Base-by-base conservation (phyloP, 805 yeast genomes). In the Saccharomycopsis guyanensis region DNA sequence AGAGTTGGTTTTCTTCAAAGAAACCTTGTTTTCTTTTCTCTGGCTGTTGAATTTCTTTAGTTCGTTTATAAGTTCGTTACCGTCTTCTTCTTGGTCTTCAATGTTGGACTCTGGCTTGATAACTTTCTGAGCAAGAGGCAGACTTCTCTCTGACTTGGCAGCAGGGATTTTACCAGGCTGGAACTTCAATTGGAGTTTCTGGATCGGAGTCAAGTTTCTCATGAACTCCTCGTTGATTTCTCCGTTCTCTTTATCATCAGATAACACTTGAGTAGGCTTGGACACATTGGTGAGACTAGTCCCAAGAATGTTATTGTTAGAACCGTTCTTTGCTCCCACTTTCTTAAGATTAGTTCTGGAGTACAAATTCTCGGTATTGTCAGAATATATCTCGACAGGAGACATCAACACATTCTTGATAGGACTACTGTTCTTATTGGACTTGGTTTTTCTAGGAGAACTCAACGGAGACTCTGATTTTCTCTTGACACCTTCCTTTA, bases 381-480 rank as follows among this genome's bases (percentile, higher is more conserved):
- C 43, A 7, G 43, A 15, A 27, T 20, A 40, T 5, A 40, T 31
- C 23, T 40, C 37, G 18, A 40, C 43, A 3, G 43, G 43, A 5
- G 36, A 25, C 32, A 27, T 24, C 31, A 32, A 38, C 42, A 35
- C 31, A 18, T 22, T 42, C 3, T 42, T 22, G 15, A 16, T 12
- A 19, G 23, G 34, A 18, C 15, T 25, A 12, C 32, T 31, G 24
- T 5, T 12, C 13, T 35, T 39, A 12, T 24, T 22, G 13, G 47
- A 33, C 25, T 43, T 47, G 23, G 29, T 16, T 38, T 31, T 31
- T 20, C 31, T 22, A 6, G 51, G 51, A 2, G 51, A 47, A 8
- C 29, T 18, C 27, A 47, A 25, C 10, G 47, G 47, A 8, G 45
- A 41, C 3, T 27, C 41, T 4, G 31, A 27, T 22, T 46, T 46